A percentile compares a stretch with the other conserved stretches of the same genome.
Conservation (phyloP, 768 basidiomycete species). For the Sutorius australiensis region DNA sequence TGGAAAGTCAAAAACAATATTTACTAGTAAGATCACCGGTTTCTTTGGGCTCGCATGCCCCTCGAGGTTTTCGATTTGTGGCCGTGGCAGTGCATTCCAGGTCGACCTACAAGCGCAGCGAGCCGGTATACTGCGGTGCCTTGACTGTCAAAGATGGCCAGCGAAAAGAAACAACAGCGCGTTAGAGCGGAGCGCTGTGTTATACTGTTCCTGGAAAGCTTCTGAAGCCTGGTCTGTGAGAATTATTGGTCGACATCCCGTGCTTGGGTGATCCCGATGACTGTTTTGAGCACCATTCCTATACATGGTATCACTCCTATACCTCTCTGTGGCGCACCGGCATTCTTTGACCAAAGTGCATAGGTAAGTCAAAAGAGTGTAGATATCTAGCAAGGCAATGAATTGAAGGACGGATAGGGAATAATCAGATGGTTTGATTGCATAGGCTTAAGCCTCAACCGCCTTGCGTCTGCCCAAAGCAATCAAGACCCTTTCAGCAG, state of each 20-base stretch:
- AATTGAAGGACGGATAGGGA: background rate
- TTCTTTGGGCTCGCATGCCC: background rate
- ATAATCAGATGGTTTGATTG: background rate
- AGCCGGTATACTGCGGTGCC: slow-evolving; percentile 1
- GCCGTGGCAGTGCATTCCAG: background rate
- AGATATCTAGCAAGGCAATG: background rate
- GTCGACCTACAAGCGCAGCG: slow-evolving; percentile 5
- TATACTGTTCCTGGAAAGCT: background rate
- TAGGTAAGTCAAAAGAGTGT: background rate
- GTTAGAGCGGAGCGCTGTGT: background rate
- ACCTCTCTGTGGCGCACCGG: background rate
- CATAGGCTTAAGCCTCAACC: background rate
- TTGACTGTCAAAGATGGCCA: background rate
- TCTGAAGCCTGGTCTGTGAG: background rate
- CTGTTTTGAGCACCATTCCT: slow-evolving; percentile 8
- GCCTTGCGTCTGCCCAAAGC: background rate
- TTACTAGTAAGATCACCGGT: background rate
- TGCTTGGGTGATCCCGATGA: slow-evolving; percentile 7
- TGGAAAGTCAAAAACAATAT: background rate
- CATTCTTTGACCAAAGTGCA: background rate
- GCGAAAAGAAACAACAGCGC: background rate
- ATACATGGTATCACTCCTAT: slow-evolving; percentile 17
- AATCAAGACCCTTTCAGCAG: slow-evolving; percentile 16
- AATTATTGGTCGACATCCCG: background rate
- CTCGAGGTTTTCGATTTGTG: background rate